Conservation (phyloP, 306 rosid species). For the Sicyos edulis region DNA sequence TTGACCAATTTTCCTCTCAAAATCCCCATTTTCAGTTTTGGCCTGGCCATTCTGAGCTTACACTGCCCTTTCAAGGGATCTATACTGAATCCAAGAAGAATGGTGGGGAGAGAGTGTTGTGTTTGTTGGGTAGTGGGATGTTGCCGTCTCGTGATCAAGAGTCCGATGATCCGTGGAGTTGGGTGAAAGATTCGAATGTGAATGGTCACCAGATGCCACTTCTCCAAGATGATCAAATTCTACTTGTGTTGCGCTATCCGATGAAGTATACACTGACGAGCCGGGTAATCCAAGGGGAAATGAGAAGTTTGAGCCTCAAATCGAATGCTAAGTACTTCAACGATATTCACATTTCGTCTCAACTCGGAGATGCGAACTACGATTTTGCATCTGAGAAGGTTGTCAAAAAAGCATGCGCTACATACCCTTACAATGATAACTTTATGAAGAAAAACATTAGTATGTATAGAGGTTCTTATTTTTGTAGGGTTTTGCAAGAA, state of each 20-base stretch:
- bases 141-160: constrained; percentile 66
- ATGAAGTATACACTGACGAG: constrained; percentile 50
- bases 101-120: constrained; percentile 79
- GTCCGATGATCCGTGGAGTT: constrained; percentile 58
- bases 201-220: constrained; percentile 38
- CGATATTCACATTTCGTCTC: constrained; percentile 54
- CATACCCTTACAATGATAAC: constrained; percentile 58
- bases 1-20: constrained; percentile 29
- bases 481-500: constrained; percentile 71
- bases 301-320: constrained; percentile 66
- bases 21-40: constrained; percentile 48
- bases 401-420: constrained; percentile 68
- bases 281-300: constrained; percentile 58
- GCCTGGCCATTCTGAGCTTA: constrained; percentile 57
- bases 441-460: constrained; percentile 31
- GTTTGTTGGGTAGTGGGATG: constrained; percentile 74
- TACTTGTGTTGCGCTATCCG: constrained; percentile 67
- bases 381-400: constrained; percentile 42
- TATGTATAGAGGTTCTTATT: constrained; percentile 44
- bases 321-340: constrained; percentile 70
- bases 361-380: constrained; percentile 48
- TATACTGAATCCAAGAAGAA: constrained; percentile 71
- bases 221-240: constrained; percentile 68
- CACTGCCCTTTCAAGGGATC: constrained; percentile 65
- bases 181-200: constrained; percentile 49